Conservation (phyloP, 768 basidiomycete genomes). For the Tulasnella sp. region DNA sequence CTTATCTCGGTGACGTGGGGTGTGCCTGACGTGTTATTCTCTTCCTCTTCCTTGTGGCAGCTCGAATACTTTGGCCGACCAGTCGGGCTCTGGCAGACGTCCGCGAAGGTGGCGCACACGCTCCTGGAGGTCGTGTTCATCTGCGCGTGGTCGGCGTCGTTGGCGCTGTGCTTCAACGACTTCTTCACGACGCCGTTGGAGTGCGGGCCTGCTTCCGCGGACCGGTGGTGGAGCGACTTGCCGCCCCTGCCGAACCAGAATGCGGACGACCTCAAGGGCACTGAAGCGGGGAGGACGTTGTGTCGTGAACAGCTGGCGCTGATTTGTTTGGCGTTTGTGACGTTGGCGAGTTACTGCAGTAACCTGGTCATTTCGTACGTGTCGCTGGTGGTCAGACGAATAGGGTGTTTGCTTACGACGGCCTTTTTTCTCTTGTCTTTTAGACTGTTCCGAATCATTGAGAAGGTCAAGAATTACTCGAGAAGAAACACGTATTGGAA, state of each 20-base stretch:
- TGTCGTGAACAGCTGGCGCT: slow-evolving; percentile 47
- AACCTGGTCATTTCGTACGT: slow-evolving; percentile 53
- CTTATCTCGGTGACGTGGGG: slow-evolving; percentile 15
- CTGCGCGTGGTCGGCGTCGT: slow-evolving; percentile 85
- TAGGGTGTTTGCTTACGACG: background rate
- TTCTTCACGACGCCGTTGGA: slow-evolving; percentile 79
- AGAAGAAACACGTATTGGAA: background rate
- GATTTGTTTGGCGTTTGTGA: slow-evolving; percentile 65
- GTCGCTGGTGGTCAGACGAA: background rate
- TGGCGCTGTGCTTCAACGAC: slow-evolving; percentile 84
- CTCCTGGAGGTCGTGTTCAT: slow-evolving; percentile 82
- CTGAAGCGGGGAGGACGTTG: slow-evolving; percentile 27
- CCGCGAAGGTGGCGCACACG: slow-evolving; percentile 75
- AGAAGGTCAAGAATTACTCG: slow-evolving; percentile 68
- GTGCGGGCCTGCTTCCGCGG: slow-evolving; percentile 49
- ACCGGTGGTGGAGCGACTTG: slow-evolving; percentile 64
- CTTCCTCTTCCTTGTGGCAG: slow-evolving; percentile 30
- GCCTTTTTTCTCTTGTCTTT: background rate
- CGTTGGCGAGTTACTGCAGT: slow-evolving; percentile 68
- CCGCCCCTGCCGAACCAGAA: slow-evolving; percentile 36
- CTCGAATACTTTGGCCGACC: slow-evolving; percentile 90
- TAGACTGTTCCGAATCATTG: slow-evolving; percentile 74
- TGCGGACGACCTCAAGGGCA: slow-evolving; percentile 32
- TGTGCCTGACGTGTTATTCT: background rate
- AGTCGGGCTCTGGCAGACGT: slow-evolving; percentile 84